phyloP scores from a whole-genome alignment of 2,329 filamentous ascomycete species.

The Colletotrichum coccodes region DNA sequence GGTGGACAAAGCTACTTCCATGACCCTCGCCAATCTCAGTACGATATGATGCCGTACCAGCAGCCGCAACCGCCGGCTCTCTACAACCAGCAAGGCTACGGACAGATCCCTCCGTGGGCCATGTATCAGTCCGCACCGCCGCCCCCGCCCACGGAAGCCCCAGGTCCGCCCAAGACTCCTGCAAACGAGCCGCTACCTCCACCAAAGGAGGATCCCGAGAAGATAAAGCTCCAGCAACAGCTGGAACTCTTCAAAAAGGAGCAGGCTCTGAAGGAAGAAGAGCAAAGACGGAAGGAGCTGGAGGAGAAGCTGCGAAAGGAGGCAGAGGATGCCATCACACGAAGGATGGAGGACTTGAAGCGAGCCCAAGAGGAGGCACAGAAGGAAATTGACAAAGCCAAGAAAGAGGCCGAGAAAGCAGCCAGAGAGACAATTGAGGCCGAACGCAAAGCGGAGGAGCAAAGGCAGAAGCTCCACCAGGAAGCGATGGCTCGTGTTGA shows the following conservation, averaged over 20 bases:
- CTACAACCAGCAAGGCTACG: constrained; percentile 42
- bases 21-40: constrained; percentile 49
- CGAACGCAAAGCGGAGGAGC: constrained; percentile 56
- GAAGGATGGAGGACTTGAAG: constrained; percentile 51
- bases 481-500: constrained; percentile 45
- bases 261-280: constrained; percentile 56
- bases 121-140: constrained; percentile 52
- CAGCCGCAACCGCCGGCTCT: constrained; percentile 42
- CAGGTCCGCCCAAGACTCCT: constrained; percentile 48
- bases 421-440: constrained; percentile 57
- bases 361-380: constrained; percentile 56
- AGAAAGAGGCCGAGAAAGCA: constrained; percentile 54
- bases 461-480: constrained; percentile 48
- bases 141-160: constrained; percentile 53
- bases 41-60: constrained; percentile 63
- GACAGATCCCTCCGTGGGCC: constrained; percentile 48
- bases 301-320: constrained; percentile 58
- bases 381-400: constrained; percentile 59
- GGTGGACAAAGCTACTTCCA: constrained; percentile 54
- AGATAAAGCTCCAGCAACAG: constrained; percentile 70
- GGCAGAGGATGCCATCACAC: constrained; percentile 55
- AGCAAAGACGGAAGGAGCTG: constrained; percentile 53
- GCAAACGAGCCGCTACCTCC: constrained; percentile 52
- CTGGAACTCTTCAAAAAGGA: constrained; percentile 61
- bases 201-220: constrained; percentile 64